phyloP scores from a whole-genome alignment of 2,329 filamentous ascomycete genomes.

The Xylaria hypoxylon region DNA sequence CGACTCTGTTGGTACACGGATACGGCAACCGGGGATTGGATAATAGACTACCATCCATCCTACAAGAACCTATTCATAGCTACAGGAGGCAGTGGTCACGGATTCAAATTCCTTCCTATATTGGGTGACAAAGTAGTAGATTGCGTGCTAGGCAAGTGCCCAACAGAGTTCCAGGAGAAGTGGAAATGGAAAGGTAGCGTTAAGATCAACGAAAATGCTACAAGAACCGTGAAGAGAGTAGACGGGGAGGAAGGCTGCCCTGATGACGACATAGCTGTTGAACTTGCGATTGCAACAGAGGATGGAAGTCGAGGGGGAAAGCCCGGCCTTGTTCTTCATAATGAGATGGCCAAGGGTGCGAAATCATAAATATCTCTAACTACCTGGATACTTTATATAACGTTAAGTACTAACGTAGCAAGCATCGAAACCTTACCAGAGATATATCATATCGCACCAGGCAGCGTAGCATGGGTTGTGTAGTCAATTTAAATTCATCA shows the following conservation, averaged over 20 bases:
- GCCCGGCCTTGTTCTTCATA: conserved; percentile 59
- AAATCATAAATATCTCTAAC: background rate
- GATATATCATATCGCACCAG: too few species aligned
- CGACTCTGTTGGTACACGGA: conserved; percentile 82
- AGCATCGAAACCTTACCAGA: too few species aligned
- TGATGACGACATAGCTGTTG: conserved; percentile 46
- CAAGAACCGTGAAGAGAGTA: conserved; percentile 60
- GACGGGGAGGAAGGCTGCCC: background rate
- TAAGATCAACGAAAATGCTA: background rate
- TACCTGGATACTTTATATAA: background rate
- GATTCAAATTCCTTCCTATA: conserved; percentile 76
- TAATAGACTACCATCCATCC: conserved; percentile 75
- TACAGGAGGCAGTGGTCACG: conserved; percentile 73
- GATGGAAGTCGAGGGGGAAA: conserved; percentile 65
- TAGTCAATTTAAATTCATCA: too few species aligned
- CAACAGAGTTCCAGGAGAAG: conserved; percentile 64
- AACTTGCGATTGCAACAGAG: conserved; percentile 59
- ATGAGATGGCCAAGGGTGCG: conserved; percentile 42
- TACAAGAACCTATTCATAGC: conserved; percentile 70
- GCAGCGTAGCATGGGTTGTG: background rate
- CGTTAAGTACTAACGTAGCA: too few species aligned
- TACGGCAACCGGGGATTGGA: conserved; percentile 77
- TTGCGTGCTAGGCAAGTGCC: conserved; percentile 61
- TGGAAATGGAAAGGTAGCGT: conserved; percentile 69
- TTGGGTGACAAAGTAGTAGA: conserved; percentile 72